Percentiles rank a stretch among this genome's conserved stretches.
phyloP scores from a whole-genome alignment of 2,329 filamentous ascomycete genomes.

The Xylaria sp. region DNA sequence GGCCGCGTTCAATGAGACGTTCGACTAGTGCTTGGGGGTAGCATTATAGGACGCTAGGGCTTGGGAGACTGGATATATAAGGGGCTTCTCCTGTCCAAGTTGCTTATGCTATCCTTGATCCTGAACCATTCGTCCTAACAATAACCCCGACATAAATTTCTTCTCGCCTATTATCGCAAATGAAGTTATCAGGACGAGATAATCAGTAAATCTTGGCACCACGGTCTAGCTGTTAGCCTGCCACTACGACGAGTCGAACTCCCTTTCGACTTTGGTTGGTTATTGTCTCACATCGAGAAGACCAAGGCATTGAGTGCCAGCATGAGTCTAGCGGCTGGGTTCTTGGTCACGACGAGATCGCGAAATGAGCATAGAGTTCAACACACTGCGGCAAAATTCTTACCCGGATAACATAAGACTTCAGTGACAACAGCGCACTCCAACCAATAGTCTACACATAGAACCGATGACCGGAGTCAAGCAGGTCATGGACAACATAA shows the following conservation, averaged over 20 bases:
- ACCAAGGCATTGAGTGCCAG: conserved; percentile 25
- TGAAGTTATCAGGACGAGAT: conserved; percentile 6
- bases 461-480: conserved; percentile 3
- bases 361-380: conserved; percentile 15
- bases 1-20: conserved; percentile 4
- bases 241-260: conserved; percentile 12
- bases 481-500: conserved; percentile 28
- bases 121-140: conserved; percentile 10
- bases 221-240: neutral
- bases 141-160: neutral
- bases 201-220: neutral
- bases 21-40: conserved; percentile 13
- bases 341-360: conserved; percentile 24
- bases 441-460: neutral
- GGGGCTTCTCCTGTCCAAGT: conserved; percentile 13
- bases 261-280: neutral
- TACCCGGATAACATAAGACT: conserved; percentile 13
- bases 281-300: conserved; percentile 8
- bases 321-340: conserved; percentile 27
- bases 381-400: conserved; percentile 7
- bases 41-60: conserved; percentile 1
- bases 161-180: conserved; percentile 2
- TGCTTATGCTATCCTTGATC: conserved; percentile 10
- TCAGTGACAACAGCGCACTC: conserved; percentile 3
- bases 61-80: conserved; percentile 18